Conservation (phyloP, 768 basidiomycete species). For the Lactarius deliciosus region DNA sequence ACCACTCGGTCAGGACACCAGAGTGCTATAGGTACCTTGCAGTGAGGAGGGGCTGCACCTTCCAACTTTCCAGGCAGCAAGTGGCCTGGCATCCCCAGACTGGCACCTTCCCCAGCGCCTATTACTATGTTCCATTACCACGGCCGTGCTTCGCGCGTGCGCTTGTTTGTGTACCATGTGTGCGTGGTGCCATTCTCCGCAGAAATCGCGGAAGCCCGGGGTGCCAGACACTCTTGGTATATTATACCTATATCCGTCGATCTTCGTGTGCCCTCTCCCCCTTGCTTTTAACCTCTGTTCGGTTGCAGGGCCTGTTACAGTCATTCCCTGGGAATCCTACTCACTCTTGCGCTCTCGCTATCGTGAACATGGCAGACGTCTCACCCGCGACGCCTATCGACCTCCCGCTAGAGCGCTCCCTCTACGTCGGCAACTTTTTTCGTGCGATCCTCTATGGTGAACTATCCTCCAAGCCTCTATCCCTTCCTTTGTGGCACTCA, state of each 20-base stretch:
- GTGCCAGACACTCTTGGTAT: neutral
- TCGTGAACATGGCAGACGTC: slow-evolving; percentile 1
- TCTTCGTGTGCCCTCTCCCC: neutral
- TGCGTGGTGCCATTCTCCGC: neutral
- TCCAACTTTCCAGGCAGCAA: neutral
- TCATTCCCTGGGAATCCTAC: neutral
- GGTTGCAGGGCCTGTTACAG: neutral
- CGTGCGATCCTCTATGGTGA: slow-evolving; percentile 21
- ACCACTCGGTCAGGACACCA: neutral
- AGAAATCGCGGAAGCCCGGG: neutral
- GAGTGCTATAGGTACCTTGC: neutral
- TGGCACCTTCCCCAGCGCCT: neutral
- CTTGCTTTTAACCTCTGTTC: neutral
- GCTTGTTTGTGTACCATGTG: neutral
- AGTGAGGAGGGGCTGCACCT: neutral
- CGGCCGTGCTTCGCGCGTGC: neutral
- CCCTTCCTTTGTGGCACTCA: neutral
- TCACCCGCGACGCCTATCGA: slow-evolving; percentile 10
- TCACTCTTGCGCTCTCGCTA: neutral
- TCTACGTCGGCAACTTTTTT: slow-evolving; percentile 21
- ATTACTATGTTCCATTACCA: neutral
- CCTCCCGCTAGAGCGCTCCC: slow-evolving; percentile 19
- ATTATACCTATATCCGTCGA: neutral
- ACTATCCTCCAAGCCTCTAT: neutral
- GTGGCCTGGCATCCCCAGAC: neutral